Percentiles rank a stretch among this genome's conserved stretches.
phyloP scores from a whole-genome alignment of 345 rosid species.

The Anacardium occidentale region DNA sequence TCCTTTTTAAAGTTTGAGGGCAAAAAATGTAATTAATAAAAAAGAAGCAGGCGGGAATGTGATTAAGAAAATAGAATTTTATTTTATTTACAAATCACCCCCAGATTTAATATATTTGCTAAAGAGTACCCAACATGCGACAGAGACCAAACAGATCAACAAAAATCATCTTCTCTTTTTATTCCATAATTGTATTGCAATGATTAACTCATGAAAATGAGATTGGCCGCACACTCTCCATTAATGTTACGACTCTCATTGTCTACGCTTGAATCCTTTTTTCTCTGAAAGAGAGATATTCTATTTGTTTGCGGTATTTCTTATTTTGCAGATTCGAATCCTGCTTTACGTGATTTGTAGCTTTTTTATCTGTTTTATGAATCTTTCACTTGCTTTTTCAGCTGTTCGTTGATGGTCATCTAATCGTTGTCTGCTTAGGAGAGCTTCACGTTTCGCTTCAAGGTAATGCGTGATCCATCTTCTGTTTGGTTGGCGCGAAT shows the following conservation, averaged over 20 bases:
- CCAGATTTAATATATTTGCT: neutral
- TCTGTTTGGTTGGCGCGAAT: constrained; percentile 32
- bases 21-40: too few relatives aligned
- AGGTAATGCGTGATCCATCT: constrained; percentile 14
- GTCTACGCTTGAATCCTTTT: too few relatives aligned
- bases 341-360: neutral
- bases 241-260: neutral
- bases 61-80: too few relatives aligned
- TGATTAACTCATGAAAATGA: neutral
- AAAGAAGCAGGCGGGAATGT: too few relatives aligned
- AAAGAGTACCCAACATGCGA: neutral
- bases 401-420: constrained; percentile 70
- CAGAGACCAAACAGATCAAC: neutral
- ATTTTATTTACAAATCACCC: too few relatives aligned
- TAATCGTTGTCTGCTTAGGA: constrained; percentile 26
- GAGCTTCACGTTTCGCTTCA: constrained; percentile 11
- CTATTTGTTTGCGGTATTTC: constrained; percentile 2
- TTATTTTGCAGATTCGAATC: neutral
- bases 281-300: neutral
- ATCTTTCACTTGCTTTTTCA: neutral
- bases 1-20: too few relatives aligned
- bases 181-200: neutral
- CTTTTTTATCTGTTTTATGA: neutral
- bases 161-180: neutral
- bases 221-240: neutral